Percentiles rank a stretch among this genome's conserved stretches.
These are phyloP conservation scores for Aethionema arabicum DNA, from an alignment of 345 rosid species.

Conservation along the genomic window DNA sequence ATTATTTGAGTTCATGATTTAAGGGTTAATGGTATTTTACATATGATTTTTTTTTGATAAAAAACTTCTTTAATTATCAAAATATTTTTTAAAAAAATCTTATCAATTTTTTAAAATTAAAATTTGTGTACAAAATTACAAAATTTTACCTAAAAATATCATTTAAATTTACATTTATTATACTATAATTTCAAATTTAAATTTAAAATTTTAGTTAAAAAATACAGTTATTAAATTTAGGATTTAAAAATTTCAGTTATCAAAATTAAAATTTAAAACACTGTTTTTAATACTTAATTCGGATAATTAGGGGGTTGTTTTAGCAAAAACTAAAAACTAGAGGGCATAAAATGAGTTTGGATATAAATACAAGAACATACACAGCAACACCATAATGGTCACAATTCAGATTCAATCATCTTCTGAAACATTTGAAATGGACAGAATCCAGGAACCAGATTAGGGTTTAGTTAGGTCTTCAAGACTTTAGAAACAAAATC, in stretches of 20 bases:
- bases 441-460: constrained; percentile 26
- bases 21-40: background rate
- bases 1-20: background rate
- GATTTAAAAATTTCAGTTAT: too few relatives aligned
- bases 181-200: too few relatives aligned
- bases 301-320: background rate
- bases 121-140: too few relatives aligned
- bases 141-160: too few relatives aligned
- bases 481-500: constrained; percentile 22
- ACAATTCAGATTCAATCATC: constrained; percentile 20
- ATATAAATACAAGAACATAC: background rate
- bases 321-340: background rate
- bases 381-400: constrained; percentile 14
- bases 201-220: too few relatives aligned
- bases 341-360: constrained; percentile 6
- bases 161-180: too few relatives aligned
- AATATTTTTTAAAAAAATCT: too few relatives aligned
- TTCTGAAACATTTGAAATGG: constrained; percentile 29
- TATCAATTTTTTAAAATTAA: too few relatives aligned
- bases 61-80: too few relatives aligned
- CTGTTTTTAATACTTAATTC: too few relatives aligned
- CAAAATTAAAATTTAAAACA: too few relatives aligned
- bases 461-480: constrained; percentile 16
- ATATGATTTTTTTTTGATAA: background rate
- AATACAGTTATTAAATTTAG: too few relatives aligned